phyloP scores from a whole-genome alignment of 176 grass and related monocot species.

The Urochloa ruziziensis region DNA sequence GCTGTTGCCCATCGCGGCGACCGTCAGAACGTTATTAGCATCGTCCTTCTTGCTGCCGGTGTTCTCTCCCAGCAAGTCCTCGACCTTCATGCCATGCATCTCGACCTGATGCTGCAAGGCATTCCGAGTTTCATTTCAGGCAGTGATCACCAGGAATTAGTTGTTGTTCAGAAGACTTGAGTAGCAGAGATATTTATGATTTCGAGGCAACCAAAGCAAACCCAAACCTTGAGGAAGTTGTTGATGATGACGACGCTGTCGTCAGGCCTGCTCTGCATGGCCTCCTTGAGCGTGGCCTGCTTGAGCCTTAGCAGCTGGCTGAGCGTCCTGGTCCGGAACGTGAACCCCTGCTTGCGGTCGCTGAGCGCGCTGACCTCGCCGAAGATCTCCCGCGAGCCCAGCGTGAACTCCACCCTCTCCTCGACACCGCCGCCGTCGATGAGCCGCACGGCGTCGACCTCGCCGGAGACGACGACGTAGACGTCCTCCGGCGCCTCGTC shows the following conservation, averaged over 20 bases:
- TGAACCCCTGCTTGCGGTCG: constrained; percentile 61
- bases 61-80: constrained; percentile 61
- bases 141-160: background rate
- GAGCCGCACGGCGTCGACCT: constrained; percentile 57
- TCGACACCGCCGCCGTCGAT: constrained; percentile 28
- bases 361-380: constrained; percentile 81
- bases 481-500: constrained; percentile 87
- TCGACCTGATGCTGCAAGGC: constrained; percentile 75
- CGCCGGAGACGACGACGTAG: constrained; percentile 74
- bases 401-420: constrained; percentile 43
- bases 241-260: constrained; percentile 81
- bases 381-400: constrained; percentile 61
- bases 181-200: background rate
- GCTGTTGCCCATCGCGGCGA: constrained; percentile 76
- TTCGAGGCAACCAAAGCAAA: no score
- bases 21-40: constrained; percentile 55
- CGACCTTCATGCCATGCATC: constrained; percentile 63
- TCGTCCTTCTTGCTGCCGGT: constrained; percentile 31
- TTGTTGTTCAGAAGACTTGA: no score
- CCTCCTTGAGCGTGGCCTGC: constrained; percentile 83
- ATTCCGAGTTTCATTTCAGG: background rate
- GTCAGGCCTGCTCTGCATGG: constrained; percentile 70
- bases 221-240: constrained; percentile 94
- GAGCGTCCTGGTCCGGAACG: constrained; percentile 76
- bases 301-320: constrained; percentile 85